These are phyloP conservation scores for Solanum pimpinellifolium DNA, from an alignment of 257 asterid species.

Conservation along the genomic window DNA sequence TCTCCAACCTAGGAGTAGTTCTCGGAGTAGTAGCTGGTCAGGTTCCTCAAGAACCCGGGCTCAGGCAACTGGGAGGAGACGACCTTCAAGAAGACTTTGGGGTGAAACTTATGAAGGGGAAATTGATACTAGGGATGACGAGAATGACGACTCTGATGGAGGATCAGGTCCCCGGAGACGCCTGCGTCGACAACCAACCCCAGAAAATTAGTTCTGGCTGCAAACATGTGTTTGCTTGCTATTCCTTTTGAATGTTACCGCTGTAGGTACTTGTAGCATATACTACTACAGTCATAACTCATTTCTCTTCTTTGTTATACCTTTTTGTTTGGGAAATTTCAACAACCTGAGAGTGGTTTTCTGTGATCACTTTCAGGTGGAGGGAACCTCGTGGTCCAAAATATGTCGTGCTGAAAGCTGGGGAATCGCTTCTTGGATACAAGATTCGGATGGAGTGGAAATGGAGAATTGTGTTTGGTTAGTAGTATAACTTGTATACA, in stretches of 20 bases:
- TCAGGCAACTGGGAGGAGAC: conserved; percentile 31
- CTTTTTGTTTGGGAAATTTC: neutral
- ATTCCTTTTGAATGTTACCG: neutral
- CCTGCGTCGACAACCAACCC: conserved; percentile 14
- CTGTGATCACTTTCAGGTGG: neutral
- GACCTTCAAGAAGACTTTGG: conserved; percentile 54
- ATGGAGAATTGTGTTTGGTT: neutral
- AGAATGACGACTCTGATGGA: conserved; percentile 21
- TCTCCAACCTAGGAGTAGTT: conserved; percentile 37
- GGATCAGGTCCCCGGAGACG: conserved; percentile 9
- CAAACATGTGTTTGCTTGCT: neutral
- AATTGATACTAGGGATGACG: conserved; percentile 30
- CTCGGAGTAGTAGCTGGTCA: conserved; percentile 37
- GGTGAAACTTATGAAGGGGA: conserved; percentile 55
- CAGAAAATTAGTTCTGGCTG: conserved; percentile 17
- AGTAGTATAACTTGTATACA: neutral
- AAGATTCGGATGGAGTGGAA: neutral
- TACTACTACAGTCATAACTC: neutral
- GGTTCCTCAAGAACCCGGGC: conserved; percentile 39
- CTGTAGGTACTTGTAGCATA: neutral
- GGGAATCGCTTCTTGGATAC: neutral
- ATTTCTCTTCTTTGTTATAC: neutral
- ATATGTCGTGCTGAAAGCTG: neutral
- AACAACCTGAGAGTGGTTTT: neutral
- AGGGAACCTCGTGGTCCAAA: neutral